phyloP scores from a whole-genome alignment of 176 grass and related monocot species.

The Oryza punctata region DNA sequence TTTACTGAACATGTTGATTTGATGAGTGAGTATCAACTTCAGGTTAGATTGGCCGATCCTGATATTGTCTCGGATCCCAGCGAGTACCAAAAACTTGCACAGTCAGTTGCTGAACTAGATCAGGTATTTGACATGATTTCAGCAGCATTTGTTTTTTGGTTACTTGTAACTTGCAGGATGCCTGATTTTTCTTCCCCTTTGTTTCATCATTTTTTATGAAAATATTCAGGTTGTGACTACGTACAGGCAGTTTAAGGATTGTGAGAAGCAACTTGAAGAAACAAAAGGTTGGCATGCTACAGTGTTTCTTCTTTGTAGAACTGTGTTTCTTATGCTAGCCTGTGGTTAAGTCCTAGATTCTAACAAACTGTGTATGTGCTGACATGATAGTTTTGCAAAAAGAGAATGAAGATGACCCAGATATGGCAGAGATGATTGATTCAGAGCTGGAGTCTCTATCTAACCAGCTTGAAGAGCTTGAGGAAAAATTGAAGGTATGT shows the following conservation, averaged over 20 bases:
- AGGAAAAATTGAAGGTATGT: constrained; percentile 78
- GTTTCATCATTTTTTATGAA: constrained; percentile 19
- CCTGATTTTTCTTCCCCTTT: not conserved
- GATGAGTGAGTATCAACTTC: constrained; percentile 30
- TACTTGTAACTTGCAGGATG: not conserved
- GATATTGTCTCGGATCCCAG: constrained; percentile 81
- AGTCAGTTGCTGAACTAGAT: constrained; percentile 82
- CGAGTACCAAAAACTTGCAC: constrained; percentile 92
- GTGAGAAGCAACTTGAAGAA: constrained; percentile 79
- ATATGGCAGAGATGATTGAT: constrained; percentile 92
- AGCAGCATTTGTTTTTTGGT: not conserved
- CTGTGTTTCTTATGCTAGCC: not conserved
- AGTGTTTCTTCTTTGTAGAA: constrained; percentile 1
- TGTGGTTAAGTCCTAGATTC: not conserved
- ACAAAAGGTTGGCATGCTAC: constrained; percentile 65
- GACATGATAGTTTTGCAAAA: constrained; percentile 61
- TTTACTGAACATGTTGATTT: constrained; percentile 4
- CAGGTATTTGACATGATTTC: constrained; percentile 47
- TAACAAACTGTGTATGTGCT: constrained; percentile 1
- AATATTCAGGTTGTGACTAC: constrained; percentile 65
- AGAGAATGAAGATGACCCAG: constrained; percentile 66
- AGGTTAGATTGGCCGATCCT: constrained; percentile 95
- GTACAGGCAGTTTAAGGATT: constrained; percentile 85
- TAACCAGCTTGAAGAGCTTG: constrained; percentile 74
- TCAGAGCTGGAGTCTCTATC: constrained; percentile 77